These are phyloP conservation scores for Rusavskia elegans DNA, from an alignment of 495 filamentous ascomycete genomes.

Conservation along the genomic window DNA sequence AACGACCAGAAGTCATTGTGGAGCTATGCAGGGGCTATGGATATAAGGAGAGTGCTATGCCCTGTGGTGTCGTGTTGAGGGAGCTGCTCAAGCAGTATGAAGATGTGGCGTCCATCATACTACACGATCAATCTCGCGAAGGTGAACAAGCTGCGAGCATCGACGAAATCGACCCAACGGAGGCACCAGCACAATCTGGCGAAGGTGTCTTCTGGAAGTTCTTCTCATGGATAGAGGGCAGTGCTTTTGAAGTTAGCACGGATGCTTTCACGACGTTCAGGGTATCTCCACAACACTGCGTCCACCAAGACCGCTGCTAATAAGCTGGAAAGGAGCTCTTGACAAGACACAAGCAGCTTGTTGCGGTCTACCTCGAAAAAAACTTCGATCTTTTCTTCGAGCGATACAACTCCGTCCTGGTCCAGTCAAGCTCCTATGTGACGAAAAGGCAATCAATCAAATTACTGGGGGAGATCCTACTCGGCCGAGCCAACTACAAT, in stretches of 20 bases:
- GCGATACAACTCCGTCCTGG: conserved; percentile 73
- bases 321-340: conserved; percentile 56
- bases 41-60: conserved; percentile 78
- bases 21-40: conserved; percentile 83
- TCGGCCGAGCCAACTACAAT: conserved; percentile 91
- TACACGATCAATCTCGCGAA: conserved; percentile 73
- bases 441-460: conserved; percentile 98
- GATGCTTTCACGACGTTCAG: conserved; percentile 96
- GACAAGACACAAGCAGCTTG: conserved; percentile 81
- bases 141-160: conserved; percentile 37
- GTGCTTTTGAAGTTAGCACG: conserved; percentile 89
- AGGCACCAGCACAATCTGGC: conserved; percentile 46
- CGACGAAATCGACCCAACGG: conserved; percentile 42
- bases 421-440: conserved; percentile 89
- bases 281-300: conserved; percentile 30
- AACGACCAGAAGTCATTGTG: conserved; percentile 72
- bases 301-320: background rate
- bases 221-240: conserved; percentile 90
- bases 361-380: conserved; percentile 66
- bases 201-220: conserved; percentile 92
- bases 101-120: conserved; percentile 68
- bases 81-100: conserved; percentile 80
- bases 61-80: conserved; percentile 76
- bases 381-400: conserved; percentile 88
- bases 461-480: conserved; percentile 81